Percentiles rank a stretch among this genome's conserved stretches.
Evolutionary conservation across 805 yeast genomes (phyloP).

Genomic region (Pichia cabralensis): DNA sequence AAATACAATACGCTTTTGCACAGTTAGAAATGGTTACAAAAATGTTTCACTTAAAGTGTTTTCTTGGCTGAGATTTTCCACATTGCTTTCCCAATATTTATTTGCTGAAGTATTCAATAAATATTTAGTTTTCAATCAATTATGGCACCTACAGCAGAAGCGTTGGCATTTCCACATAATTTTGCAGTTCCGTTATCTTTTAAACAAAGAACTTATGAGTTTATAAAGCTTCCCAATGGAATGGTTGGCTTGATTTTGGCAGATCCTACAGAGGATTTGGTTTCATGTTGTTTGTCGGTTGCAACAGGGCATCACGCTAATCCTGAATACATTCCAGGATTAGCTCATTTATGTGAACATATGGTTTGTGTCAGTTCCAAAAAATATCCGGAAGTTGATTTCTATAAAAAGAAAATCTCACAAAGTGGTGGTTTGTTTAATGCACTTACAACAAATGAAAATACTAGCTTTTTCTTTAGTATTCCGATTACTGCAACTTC

Average conservation of each 20-base stretch:
- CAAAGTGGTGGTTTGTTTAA: slow-evolving; percentile 48
- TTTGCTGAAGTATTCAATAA: too few relatives aligned
- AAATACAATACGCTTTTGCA: too few relatives aligned
- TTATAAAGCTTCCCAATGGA: slow-evolving; percentile 56
- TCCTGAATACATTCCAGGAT: slow-evolving; percentile 58
- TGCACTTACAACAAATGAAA: slow-evolving; percentile 63
- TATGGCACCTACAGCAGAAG: too few relatives aligned
- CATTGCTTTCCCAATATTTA: too few relatives aligned
- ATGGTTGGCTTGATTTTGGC: slow-evolving; percentile 59
- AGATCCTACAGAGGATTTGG: slow-evolving; percentile 56
- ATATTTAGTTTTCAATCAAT: too few relatives aligned
- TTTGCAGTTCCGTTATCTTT: slow-evolving; percentile 11
- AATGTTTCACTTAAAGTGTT: too few relatives aligned
- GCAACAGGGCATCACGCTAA: slow-evolving; percentile 77
- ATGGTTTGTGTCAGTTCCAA: slow-evolving; percentile 50
- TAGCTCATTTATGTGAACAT: slow-evolving; percentile 90
- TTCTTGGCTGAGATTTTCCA: too few relatives aligned
- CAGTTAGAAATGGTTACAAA: too few relatives aligned
- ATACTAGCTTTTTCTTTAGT: slow-evolving; percentile 55
- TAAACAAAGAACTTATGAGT: slow-evolving; percentile 30
- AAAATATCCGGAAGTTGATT: slow-evolving; percentile 37
- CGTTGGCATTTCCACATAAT: neutral
- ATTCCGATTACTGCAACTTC: slow-evolving; percentile 32
- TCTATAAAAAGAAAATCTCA: slow-evolving; percentile 34
- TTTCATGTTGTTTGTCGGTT: slow-evolving; percentile 66